Evolutionary conservation across 768 basidiomycete genomes (phyloP), one percentile per base, ranked within the genome.

Genomic region (Amanita fuliginea): DNA sequence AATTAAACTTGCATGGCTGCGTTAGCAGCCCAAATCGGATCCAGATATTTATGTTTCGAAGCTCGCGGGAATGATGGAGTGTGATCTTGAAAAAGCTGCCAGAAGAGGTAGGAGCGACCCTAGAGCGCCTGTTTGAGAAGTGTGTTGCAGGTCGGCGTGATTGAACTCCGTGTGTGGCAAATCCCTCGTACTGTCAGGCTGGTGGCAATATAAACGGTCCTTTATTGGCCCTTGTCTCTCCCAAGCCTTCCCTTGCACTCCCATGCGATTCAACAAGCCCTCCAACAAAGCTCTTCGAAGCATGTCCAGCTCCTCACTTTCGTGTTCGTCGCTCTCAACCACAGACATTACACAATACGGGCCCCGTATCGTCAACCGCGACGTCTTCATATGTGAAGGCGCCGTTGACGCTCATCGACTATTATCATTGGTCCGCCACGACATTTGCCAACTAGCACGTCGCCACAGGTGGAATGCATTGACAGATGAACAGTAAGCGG

Each of bases 381-480:
- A 56, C 30, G 40, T 42, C n/a, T 56, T 49, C 47, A 47, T 45
- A 9, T 56, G 55, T 36, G 54, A 52, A 41, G 55, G 53, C 10
- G 55, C 53, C 14, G 55, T 56, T 13, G 46, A 56, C 39, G 51
- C 46, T 1, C 53, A 42, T 19, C 51, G 44, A 39, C 36, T 56
- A 10, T 48, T 56, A 3, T 39, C 41, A 16, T 45, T 54, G 33
- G 21, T 46, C 39, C 52, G 49, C 41, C 46, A 51, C 22, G 54
- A 49, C 33, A 34, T 59, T 42, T 56, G 51, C 34, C 30, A 55
- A 30, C 28, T 50, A 8, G 53, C 52, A 3, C 18, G 37, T 26
- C 24, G 50, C 16, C 51, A 49, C 18, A 51, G 53, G 1, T 53
- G 46, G 16, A 56, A 56, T 26, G 47, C 54, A 18, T 35, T 56